Conservation (phyloP, 306 rosid species). For the Acacia confusa region DNA sequence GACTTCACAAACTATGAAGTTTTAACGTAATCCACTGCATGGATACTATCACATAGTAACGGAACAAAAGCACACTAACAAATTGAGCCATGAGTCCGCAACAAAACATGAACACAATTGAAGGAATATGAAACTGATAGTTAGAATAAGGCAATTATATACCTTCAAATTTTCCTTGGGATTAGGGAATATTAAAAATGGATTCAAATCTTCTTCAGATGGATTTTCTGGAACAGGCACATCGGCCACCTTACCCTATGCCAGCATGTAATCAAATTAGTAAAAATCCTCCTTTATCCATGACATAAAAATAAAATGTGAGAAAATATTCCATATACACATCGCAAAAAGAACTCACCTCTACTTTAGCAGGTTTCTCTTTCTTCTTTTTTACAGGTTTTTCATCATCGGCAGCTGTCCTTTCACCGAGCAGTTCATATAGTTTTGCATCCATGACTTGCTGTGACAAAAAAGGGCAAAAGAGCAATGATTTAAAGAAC, state of each 20-base stretch:
- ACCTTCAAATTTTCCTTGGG: constrained; percentile 92
- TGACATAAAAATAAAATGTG: constrained; percentile 24
- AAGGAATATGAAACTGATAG: neutral
- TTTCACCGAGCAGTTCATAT: constrained; percentile 79
- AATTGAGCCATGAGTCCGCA: constrained; percentile 1
- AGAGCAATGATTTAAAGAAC: constrained; percentile 1
- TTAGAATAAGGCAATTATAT: constrained; percentile 21
- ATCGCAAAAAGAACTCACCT: constrained; percentile 44
- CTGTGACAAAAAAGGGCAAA: constrained; percentile 43
- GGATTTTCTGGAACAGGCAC: constrained; percentile 60
- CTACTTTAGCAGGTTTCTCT: constrained; percentile 89
- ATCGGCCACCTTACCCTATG: constrained; percentile 57
- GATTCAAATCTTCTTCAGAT: constrained; percentile 88
- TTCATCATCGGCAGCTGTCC: constrained; percentile 88
- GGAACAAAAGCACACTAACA: neutral
- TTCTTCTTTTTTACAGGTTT: constrained; percentile 82
- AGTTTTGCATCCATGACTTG: constrained; percentile 70
- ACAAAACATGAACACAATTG: constrained; percentile 13
- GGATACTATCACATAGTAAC: neutral
- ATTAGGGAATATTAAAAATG: constrained; percentile 72
- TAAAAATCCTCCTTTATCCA: constrained; percentile 6
- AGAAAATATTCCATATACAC: neutral
- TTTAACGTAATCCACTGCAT: neutral
- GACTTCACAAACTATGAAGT: constrained; percentile 20
- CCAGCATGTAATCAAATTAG: constrained; percentile 23